Evolutionary conservation across 139 green algal genomes (phyloP), one percentile per base, ranked within the genome.

Genomic region (Edaphochlamys debaryana): DNA sequence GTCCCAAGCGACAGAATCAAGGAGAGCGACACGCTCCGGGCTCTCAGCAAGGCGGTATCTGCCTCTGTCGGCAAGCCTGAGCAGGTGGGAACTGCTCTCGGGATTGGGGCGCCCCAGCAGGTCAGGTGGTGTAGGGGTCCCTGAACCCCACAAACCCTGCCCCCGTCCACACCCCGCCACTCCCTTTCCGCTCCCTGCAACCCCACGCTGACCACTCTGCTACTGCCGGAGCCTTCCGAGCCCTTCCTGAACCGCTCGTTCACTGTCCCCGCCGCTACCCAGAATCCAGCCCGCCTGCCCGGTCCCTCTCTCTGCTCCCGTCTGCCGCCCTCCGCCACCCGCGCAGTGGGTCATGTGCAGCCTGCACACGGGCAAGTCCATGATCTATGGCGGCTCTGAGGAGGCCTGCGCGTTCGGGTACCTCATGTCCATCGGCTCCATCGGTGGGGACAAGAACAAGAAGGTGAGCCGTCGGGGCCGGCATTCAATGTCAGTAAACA

Each of bases 381-480:
- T 93, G 79, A 77, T 67, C 36, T 91, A 84, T 73, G 90, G 67
- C 32, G 90, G 73, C 37, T 88, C 69, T 3, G 89, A 93, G 70
- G 92, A 92, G 40, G 91, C 92, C 0, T 91, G 85, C 54, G 92
- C 92, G 3, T 94, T 86, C 40, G 90, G 82, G 0, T 87, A 94
- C 78, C 79, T 95, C 8, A 86, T 93, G 23, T 87, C 69, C 62
- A 92, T 93, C 56, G 88, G 87, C 1, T 62, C 85, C 30, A 92
- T 94, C 48, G 91, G 90, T 25, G 92, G 92, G 6, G 92, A 92
- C 15, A 94, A 94, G 66, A 90, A 90, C 78, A 88, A 88, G 38
- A 36, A 34, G 75, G 75, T 81, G 75, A 20, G 73, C n/a, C n/a
- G n/a, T n/a, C n/a, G 38, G 6, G 25, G 54, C 48, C 58, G 62